A percentile compares a stretch with the other conserved stretches of the same genome.
phyloP scores from a whole-genome alignment of 164 flowering plant genomes.

The Sedum album region DNA sequence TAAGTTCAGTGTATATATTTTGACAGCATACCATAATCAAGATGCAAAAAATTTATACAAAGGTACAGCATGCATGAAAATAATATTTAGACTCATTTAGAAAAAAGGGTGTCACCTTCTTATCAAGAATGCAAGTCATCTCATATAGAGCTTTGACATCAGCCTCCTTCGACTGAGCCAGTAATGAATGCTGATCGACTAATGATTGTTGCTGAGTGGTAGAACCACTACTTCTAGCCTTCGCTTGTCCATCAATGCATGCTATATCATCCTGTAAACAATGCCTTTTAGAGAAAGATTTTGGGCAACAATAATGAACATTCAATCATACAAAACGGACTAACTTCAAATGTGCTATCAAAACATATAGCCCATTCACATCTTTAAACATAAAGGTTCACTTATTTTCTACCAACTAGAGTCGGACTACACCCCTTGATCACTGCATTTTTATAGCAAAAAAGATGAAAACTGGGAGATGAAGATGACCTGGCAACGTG shows the following conservation, averaged over 20 bases:
- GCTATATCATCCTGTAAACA: constrained; percentile 29
- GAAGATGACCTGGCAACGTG: no score
- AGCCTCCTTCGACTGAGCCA: constrained; percentile 23
- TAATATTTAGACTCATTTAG: background rate
- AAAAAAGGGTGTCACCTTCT: constrained; percentile 24
- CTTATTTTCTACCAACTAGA: no score
- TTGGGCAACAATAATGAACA: background rate
- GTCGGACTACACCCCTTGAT: no score
- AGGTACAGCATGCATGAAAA: background rate
- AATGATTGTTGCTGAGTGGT: constrained; percentile 12
- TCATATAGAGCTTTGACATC: constrained; percentile 22
- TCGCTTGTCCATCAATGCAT: constrained; percentile 22
- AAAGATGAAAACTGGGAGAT: no score
- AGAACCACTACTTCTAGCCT: constrained; percentile 11
- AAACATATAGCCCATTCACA: no score
- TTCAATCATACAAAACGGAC: background rate
- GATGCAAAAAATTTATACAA: background rate
- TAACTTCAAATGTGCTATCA: no score
- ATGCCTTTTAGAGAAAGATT: constrained; percentile 13
- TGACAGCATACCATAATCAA: background rate
- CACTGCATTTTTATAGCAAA: no score
- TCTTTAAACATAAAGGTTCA: no score
- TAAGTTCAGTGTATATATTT: background rate
- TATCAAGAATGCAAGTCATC: constrained; percentile 26
- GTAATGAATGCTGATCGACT: constrained; percentile 12